These are phyloP conservation scores for Monilinia polystroma DNA, from an alignment of 2,329 filamentous ascomycete species.

Conservation along the genomic window DNA sequence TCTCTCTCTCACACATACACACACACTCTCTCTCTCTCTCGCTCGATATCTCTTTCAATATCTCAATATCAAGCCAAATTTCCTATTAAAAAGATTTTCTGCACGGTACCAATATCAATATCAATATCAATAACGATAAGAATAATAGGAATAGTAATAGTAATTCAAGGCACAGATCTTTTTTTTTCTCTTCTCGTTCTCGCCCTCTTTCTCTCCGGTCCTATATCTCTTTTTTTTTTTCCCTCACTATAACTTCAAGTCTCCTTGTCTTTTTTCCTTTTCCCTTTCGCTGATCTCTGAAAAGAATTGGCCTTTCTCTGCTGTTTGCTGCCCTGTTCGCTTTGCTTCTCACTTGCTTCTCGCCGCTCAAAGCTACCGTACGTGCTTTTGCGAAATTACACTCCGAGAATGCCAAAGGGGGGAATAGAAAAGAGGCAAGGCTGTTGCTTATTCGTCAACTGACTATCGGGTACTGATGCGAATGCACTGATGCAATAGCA, in stretches of 20 bases:
- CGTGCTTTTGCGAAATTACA: slow-evolving; percentile 16
- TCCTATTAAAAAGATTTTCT: no score
- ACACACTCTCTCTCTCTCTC: background rate
- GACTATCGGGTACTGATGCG: background rate
- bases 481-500: slow-evolving; percentile 9
- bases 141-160: no score
- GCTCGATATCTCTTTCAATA: no score
- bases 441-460: background rate
- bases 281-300: background rate
- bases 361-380: background rate
- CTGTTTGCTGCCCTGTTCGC: background rate
- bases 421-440: background rate
- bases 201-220: background rate
- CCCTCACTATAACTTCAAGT: background rate
- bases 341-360: background rate
- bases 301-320: background rate
- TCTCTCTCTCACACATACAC: no score
- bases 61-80: no score
- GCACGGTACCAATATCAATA: no score
- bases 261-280: background rate
- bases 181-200: background rate
- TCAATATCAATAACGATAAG: no score
- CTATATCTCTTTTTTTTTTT: background rate
- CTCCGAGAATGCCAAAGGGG: slow-evolving; percentile 5
- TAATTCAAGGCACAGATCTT: background rate